Base-by-base conservation (phyloP, 164 flowering plant genomes). In the Liquidambar formosana region DNA sequence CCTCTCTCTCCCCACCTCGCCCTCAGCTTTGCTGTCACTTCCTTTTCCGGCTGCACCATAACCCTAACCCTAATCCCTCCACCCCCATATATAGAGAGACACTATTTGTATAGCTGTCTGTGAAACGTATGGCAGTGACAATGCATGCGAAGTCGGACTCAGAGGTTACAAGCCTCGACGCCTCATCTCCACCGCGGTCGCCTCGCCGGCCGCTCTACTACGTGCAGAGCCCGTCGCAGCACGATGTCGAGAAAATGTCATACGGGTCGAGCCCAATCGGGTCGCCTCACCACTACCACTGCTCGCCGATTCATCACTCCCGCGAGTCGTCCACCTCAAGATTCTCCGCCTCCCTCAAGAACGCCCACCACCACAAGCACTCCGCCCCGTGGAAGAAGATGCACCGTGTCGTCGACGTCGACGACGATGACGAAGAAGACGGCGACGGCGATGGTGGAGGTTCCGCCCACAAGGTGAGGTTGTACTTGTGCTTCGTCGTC, bases 121-220 rank as follows among this genome's bases (percentile, higher is more conserved):
- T 57, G n/a, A 6, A 5, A 25, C 11, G 14, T 10, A 12, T 11
- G 44, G 23, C 63, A 27, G 23, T 23, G 65, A 62, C 60, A 71
- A 86, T 88, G 92, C 99, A 96, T 72, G 84, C 79, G 59, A 93
- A 96, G 75, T 81, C 98, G 5, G 97, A 93, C 81, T 96, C 99
- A 23, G 99, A 93, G 65, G 92, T 77, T 57, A 91, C 98, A 63
- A 93, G 94, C 81, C 52, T 86, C 15, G 93, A 83, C 33, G 81
- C 89, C 22, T 84, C 89, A 2, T 74, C 96, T 15, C 96, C 91
- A 57, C 85, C 86, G 10, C 79, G 91, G n/a, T 88, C 96, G 0
- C 93, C 96, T 0, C 82, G 88, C 14, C 73, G 95, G 58, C 88
- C 88, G 3, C 48, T 85, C 12, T 90, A 93, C 91, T 93, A 86